Conservation (phyloP, 176 grass and related monocot genomes). For the Oryza rufipogon region DNA sequence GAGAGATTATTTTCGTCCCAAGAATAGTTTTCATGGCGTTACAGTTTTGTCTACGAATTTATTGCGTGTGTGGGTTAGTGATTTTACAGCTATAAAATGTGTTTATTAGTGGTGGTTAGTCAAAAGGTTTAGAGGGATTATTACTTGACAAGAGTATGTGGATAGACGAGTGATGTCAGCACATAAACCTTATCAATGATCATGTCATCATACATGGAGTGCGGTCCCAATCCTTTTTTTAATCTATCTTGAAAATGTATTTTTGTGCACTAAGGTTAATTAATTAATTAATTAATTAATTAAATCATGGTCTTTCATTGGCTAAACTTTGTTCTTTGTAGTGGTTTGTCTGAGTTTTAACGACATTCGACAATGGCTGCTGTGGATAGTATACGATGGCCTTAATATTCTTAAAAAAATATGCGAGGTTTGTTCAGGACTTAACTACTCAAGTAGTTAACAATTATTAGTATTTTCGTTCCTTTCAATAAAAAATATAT, state of each 20-base stretch:
- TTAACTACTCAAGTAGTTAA: background rate
- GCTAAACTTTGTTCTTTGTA: background rate
- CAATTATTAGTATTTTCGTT: background rate
- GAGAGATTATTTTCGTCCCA: background rate
- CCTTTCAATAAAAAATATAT: background rate
- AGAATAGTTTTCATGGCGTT: background rate
- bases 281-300: background rate
- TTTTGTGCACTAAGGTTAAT: background rate
- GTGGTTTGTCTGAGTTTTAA: background rate
- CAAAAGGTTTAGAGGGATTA: background rate
- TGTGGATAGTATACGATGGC: background rate
- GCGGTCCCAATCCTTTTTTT: constrained; percentile 2
- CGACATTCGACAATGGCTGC: background rate
- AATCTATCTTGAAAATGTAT: constrained; percentile 22
- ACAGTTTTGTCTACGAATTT: background rate
- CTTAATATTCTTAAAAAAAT: background rate
- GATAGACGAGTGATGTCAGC: constrained; percentile 37
- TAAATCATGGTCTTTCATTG: background rate
- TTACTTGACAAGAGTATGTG: background rate
- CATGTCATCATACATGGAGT: no score
- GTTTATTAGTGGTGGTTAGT: background rate
- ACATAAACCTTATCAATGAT: background rate
- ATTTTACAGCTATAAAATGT: background rate
- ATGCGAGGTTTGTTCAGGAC: background rate
- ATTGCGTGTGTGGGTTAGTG: background rate